These are phyloP conservation scores for Mortierella sp. DNA, from an alignment of 371 early-diverging fungal genomes.

Conservation along the genomic window DNA sequence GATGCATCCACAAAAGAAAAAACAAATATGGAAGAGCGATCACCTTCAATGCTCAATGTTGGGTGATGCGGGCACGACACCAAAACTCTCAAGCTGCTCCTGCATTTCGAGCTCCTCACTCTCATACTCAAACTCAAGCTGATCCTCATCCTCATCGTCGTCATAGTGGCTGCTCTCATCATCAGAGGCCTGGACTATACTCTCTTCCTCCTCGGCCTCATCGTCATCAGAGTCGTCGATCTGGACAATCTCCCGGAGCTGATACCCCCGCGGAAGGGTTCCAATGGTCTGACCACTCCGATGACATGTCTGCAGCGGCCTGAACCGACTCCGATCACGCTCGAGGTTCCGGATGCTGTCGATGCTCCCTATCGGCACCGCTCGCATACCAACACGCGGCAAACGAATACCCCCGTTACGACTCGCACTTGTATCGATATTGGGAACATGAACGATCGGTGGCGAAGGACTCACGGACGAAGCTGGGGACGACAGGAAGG, in stretches of 20 bases:
- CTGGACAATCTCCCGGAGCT: not conserved
- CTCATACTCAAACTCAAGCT: not conserved
- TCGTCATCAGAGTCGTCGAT: not conserved
- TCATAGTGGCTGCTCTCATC: not conserved
- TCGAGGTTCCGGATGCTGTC: slow-evolving; percentile 18
- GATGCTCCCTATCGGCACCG: not conserved
- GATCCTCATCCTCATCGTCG: not conserved
- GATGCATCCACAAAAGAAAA: no score
- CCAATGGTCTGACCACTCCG: no score
- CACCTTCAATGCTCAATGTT: not conserved
- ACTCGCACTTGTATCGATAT: not conserved
- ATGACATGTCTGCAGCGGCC: slow-evolving; percentile 1
- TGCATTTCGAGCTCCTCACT: not conserved
- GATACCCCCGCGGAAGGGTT: not conserved
- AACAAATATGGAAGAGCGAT: not conserved
- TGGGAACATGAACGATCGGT: not conserved
- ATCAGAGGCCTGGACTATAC: not conserved
- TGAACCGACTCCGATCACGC: slow-evolving; percentile 7
- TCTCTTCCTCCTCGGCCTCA: not conserved
- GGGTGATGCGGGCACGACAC: not conserved
- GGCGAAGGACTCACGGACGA: not conserved
- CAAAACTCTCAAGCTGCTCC: not conserved
- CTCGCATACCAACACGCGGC: not conserved
- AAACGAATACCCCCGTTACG: not conserved
- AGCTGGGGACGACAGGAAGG: not conserved